phyloP scores from a whole-genome alignment of 1,284 basidiomycete species.

The Moniliella sp. region DNA sequence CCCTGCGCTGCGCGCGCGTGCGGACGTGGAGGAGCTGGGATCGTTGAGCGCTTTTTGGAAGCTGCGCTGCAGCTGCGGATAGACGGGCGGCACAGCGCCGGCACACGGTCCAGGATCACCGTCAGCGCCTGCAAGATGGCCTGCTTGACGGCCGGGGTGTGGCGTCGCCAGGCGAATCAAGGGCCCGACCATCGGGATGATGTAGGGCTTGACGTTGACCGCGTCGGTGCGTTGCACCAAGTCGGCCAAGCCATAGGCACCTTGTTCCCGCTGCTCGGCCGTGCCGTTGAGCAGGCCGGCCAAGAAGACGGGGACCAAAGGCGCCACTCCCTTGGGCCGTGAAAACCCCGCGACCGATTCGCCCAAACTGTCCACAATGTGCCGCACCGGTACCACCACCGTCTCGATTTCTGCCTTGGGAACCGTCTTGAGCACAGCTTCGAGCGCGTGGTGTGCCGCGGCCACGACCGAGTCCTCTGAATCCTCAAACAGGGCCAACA shows the following conservation, averaged over 20 bases:
- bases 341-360: slow-evolving; percentile 65
- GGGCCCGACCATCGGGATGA: slow-evolving; percentile 51
- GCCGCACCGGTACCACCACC: slow-evolving; percentile 46
- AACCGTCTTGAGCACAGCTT: slow-evolving; percentile 67
- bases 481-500: slow-evolving; percentile 69
- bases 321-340: slow-evolving; percentile 67
- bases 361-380: slow-evolving; percentile 69
- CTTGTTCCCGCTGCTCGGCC: slow-evolving; percentile 52
- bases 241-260: slow-evolving; percentile 80
- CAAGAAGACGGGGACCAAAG: slow-evolving; percentile 68
- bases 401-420: slow-evolving; percentile 76
- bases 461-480: slow-evolving; percentile 51
- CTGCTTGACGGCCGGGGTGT: slow-evolving; percentile 26
- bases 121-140: slow-evolving; percentile 25
- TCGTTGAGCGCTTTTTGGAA: slow-evolving; percentile 89
- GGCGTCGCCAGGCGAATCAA: slow-evolving; percentile 45
- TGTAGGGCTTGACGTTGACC: slow-evolving; percentile 75
- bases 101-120: slow-evolving; percentile 41
- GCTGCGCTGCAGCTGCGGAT: slow-evolving; percentile 85
- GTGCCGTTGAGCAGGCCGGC: slow-evolving; percentile 45
- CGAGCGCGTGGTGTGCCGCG: slow-evolving; percentile 62
- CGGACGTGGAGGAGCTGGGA: slow-evolving; percentile 56
- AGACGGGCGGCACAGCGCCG: slow-evolving; percentile 80
- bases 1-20: slow-evolving; percentile 57
- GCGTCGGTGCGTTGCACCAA: slow-evolving; percentile 72